These are phyloP conservation scores for Astrothelium subdiscretum DNA, from an alignment of 495 filamentous ascomycete species.

Conservation along the genomic window DNA sequence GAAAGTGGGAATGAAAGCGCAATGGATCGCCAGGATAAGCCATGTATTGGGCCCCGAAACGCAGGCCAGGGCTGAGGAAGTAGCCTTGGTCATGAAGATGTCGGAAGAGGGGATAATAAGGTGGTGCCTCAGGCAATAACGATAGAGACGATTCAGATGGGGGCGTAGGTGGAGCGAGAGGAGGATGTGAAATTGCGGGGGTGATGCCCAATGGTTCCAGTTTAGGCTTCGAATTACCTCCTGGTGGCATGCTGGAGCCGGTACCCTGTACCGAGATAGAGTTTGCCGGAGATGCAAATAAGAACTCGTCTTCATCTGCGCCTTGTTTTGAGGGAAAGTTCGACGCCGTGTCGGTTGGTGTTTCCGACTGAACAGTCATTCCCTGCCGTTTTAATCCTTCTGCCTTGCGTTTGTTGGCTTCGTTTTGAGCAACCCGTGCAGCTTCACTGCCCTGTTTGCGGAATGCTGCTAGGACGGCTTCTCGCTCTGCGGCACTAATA, in stretches of 20 bases:
- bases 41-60: conserved; percentile 88
- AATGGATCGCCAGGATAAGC: conserved; percentile 93
- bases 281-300: conserved; percentile 32
- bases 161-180: conserved; percentile 30
- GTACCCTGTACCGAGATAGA: conserved; percentile 6
- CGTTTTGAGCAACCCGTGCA: conserved; percentile 30
- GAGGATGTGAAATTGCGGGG: conserved; percentile 48
- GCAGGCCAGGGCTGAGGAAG: conserved; percentile 79
- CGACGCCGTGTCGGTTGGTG: no score
- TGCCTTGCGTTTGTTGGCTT: conserved; percentile 32
- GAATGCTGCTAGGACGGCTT: conserved; percentile 19
- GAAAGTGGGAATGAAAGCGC: conserved; percentile 88
- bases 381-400: conserved; percentile 28
- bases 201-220: conserved; percentile 37
- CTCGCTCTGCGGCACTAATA: conserved; percentile 43
- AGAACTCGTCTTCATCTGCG: conserved; percentile 22
- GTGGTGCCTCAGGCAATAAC: conserved; percentile 33
- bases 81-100: conserved; percentile 72
- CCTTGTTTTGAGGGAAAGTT: neutral
- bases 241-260: neutral
- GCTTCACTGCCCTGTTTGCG: conserved; percentile 34
- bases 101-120: conserved; percentile 52
- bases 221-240: neutral
- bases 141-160: conserved; percentile 16
- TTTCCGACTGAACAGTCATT: conserved; percentile 22